Conservation (phyloP, 768 basidiomycete genomes). For the Termitomyces sp. region DNA sequence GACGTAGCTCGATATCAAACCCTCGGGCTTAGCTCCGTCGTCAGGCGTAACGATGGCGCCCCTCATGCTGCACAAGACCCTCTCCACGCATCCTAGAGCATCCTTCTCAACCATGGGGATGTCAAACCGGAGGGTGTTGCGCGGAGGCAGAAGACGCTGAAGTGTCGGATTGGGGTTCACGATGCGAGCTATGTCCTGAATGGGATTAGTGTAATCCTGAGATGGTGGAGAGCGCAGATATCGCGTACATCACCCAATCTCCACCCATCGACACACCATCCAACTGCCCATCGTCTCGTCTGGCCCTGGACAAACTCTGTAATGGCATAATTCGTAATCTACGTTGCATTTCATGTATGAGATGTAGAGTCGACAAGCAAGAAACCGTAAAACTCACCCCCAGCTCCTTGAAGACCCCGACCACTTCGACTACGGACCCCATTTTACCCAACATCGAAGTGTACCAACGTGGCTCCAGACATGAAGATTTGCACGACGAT, state of each 20-base stretch:
- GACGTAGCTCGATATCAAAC: constrained; percentile 6
- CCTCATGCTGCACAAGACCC: constrained; percentile 1
- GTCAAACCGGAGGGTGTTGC: constrained; percentile 48
- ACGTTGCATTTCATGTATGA: neutral
- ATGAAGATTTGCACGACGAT: neutral
- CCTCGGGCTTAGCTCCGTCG: neutral
- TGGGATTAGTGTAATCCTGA: neutral
- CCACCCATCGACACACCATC: constrained; percentile 67
- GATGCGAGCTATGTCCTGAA: constrained; percentile 28
- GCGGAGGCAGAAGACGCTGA: constrained; percentile 48
- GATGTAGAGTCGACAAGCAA: neutral
- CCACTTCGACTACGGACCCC: constrained; percentile 61
- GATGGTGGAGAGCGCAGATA: neutral
- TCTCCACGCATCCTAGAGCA: constrained; percentile 25
- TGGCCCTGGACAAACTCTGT: constrained; percentile 82
- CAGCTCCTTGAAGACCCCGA: constrained; percentile 42
- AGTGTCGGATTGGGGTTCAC: constrained; percentile 34
- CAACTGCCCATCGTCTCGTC: constrained; percentile 89
- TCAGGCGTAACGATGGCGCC: neutral
- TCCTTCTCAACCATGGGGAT: constrained; percentile 15
- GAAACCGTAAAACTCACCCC: constrained; percentile 19
- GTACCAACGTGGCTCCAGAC: constrained; percentile 60
- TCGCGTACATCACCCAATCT: constrained; percentile 74
- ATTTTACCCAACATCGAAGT: constrained; percentile 90
- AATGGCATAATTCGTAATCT: constrained; percentile 87